Conservation (phyloP, 345 rosid genomes). For the Dimocarpus longan region DNA sequence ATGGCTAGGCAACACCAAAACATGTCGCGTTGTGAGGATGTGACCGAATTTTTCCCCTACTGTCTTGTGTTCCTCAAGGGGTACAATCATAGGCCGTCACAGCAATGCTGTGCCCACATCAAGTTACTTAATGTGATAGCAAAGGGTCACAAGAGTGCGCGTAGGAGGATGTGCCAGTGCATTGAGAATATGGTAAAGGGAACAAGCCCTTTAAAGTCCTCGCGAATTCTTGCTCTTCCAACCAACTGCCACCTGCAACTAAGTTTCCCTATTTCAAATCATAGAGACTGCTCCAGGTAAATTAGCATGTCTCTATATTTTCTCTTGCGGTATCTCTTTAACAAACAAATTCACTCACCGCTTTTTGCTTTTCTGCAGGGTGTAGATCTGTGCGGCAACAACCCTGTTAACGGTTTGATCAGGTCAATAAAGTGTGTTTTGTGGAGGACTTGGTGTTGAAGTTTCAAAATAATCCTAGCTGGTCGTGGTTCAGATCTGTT, state of each 20-base stretch:
- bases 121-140: conserved; percentile 27
- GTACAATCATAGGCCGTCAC: conserved; percentile 27
- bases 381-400: not conserved
- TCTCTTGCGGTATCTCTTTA: not conserved
- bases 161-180: not conserved
- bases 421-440: not conserved
- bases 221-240: not conserved
- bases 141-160: not conserved
- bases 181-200: not conserved
- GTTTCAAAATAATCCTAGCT: no score
- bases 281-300: not conserved
- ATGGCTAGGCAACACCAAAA: not conserved
- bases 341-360: not conserved
- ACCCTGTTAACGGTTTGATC: not conserved
- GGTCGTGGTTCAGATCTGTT: no score
- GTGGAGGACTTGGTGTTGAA: not conserved
- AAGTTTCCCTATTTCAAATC: not conserved
- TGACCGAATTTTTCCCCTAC: not conserved
- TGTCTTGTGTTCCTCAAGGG: conserved; percentile 28
- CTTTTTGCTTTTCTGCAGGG: not conserved
- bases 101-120: conserved; percentile 40
- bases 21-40: not conserved
- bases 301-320: no score
- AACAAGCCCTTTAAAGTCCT: not conserved
- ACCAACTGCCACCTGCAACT: not conserved